Base-by-base conservation (phyloP, 164 flowering plant species). In the Magnolia kwangsiensis region DNA sequence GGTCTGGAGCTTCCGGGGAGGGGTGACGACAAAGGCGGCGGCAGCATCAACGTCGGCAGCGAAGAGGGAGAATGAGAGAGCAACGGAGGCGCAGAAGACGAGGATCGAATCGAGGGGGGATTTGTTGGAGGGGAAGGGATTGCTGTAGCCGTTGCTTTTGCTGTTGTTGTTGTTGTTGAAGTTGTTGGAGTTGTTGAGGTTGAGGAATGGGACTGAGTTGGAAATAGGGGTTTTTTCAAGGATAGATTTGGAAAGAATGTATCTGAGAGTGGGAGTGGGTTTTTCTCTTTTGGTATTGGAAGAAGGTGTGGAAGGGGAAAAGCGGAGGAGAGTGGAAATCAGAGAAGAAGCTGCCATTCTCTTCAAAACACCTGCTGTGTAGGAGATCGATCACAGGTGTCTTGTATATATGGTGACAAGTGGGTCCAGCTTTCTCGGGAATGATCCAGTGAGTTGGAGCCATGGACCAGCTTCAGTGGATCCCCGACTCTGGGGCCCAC, bases 1-100 rank as follows among this genome's bases (percentile, higher is more conserved):
- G 23, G 92, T 49, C 91, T 95, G 99, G 82, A 95, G 83, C 76
- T 91, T 95, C 78, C 93, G 78, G 5, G 93, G 86, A 19, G 88
- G 6, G 8, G 88, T 88, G 70, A 90, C 90, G 1, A 93, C 95
- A 79, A 95, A 95, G 13, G 98, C 96, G 0, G 88, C 83, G 6
- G 97, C 94, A 0, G 90, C 65, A 58, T 86, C 93, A 23, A 88
- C 92, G 66, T 89, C 90, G 23, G 84, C 73, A n/a, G 89, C 19
- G 69, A 90, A 81, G 2, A 95, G 82, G 7, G 88, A 77, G 73
- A 88, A 67, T 0, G 97, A 90, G 23, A 95, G 71, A 55, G 93
- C 93, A 4, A 91, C 74, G 4, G 98, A 92, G 49, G 93, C 71
- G 74, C 87, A 90, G 69, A 90, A 75, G 24, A 89, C 78, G 59